A percentile compares a stretch with the other conserved stretches of the same genome.
Evolutionary conservation across 331 rosid genomes (phyloP).

Genomic region (Dryas integrifolia): DNA sequence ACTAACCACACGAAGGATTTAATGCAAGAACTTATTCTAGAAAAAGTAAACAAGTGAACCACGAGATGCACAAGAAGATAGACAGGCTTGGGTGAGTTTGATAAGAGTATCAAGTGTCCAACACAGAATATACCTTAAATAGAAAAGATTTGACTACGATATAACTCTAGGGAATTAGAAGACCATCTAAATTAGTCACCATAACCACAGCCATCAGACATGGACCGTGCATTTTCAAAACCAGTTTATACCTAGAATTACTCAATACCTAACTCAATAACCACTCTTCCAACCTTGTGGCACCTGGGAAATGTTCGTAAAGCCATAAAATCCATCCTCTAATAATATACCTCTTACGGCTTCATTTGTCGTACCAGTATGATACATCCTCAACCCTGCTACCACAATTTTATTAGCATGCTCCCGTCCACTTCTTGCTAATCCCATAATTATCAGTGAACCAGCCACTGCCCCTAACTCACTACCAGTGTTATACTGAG

Average conservation of each 20-base stretch:
- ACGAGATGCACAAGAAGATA: not conserved
- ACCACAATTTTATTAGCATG: not conserved
- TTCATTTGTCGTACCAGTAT: not conserved
- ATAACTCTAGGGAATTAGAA: slow-evolving; percentile 1
- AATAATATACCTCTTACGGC: not conserved
- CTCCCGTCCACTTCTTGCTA: not conserved
- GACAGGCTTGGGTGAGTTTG: not conserved
- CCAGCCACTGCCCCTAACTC: not conserved
- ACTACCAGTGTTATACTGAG: not conserved
- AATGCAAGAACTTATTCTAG: not conserved
- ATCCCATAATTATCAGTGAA: not conserved
- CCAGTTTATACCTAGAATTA: not conserved
- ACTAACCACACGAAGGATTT: slow-evolving; percentile 3
- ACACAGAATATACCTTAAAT: not conserved
- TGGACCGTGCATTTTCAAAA: not conserved
- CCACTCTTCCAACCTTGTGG: not conserved
- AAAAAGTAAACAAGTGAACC: not conserved
- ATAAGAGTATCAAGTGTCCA: not conserved
- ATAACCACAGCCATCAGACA: not conserved
- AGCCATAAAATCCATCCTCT: not conserved
- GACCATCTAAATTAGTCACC: not conserved
- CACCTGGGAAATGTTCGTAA: not conserved
- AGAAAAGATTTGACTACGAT: not conserved
- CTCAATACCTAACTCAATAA: not conserved
- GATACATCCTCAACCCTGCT: not conserved